Evolutionary conservation across 345 rosid genomes (phyloP), one percentile per base, ranked within the genome.

Genomic region (Moricandia arvensis): DNA sequence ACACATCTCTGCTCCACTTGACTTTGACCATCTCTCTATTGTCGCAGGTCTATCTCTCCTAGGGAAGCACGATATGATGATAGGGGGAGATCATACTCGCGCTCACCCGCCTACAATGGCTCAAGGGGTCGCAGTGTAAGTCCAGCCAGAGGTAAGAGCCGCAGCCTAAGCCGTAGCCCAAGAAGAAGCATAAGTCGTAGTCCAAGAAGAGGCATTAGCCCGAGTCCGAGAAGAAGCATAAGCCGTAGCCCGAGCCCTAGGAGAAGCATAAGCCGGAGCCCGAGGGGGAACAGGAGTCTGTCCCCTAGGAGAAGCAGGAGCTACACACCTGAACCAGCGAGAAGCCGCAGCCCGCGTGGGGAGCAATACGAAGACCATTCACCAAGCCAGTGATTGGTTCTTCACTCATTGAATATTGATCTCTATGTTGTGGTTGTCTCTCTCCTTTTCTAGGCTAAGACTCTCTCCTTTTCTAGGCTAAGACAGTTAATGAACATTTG

Each of bases 21-120:
- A n/a, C 3, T 53, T 69, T 67, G 31, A 77, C 53, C 21, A 33
- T 31, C 51, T 47, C 67, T 45, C 30, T 51, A 13, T 61, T 66
- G 7, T 68, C 21, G 41, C 69, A 95, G 99, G 80, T 89, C 97
- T 17, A 18, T 82, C 59, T 88, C 98, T 8, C 98, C 97, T 11
- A 81, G 82, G 71, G 85, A 81, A 69, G 87, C 74, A 37, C 80
- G 80, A 54, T 68, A 82, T 59, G 62, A 76, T n/a, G n/a, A n/a
- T 47, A 58, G 86, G 49, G 87, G n/a, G n/a, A n/a, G n/a, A n/a
- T n/a, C n/a, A n/a, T n/a, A n/a, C n/a, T n/a, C n/a, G n/a, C 87
- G 85, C 17, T 89, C 98, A 17, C 96, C 96, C 18, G 84, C 84
- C 47, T n/a, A n/a, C n/a, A n/a, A n/a, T n/a, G n/a, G n/a, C n/a